These are phyloP conservation scores for Solanum etuberosum DNA, from an alignment of 257 asterid species.

Conservation along the genomic window DNA sequence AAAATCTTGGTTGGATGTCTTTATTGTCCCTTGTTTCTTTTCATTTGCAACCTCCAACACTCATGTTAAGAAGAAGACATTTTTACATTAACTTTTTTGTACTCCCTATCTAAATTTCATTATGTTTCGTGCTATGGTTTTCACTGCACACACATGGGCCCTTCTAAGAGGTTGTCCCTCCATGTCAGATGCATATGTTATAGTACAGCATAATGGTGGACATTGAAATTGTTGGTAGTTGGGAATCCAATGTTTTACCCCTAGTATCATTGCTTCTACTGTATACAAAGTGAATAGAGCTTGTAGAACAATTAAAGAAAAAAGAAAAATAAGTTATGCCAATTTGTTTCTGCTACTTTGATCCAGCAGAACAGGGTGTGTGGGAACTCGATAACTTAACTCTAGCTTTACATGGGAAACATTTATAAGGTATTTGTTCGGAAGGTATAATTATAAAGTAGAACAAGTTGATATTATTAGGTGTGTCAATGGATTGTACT, in stretches of 20 bases:
- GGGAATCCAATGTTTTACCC: neutral
- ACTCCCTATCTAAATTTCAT: neutral
- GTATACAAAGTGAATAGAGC: neutral
- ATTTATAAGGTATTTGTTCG: neutral
- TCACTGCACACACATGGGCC: neutral
- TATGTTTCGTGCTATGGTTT: neutral
- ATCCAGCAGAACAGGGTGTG: neutral
- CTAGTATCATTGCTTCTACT: neutral
- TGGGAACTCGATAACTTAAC: neutral
- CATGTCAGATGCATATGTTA: neutral
- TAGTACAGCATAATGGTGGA: neutral
- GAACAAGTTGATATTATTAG: neutral
- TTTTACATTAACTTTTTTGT: neutral
- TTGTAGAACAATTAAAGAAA: neutral
- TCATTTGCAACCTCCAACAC: neutral
- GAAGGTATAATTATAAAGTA: neutral
- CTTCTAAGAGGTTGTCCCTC: neutral
- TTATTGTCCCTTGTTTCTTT: neutral
- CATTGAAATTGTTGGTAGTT: neutral
- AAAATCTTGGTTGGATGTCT: neutral
- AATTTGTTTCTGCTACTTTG: neutral
- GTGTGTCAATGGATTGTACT: neutral
- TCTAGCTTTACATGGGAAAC: neutral
- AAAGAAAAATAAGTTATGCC: neutral
- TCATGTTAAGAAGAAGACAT: neutral